These are phyloP conservation scores for Hygrophila difformis DNA, from an alignment of 257 asterid species.

Conservation along the genomic window DNA sequence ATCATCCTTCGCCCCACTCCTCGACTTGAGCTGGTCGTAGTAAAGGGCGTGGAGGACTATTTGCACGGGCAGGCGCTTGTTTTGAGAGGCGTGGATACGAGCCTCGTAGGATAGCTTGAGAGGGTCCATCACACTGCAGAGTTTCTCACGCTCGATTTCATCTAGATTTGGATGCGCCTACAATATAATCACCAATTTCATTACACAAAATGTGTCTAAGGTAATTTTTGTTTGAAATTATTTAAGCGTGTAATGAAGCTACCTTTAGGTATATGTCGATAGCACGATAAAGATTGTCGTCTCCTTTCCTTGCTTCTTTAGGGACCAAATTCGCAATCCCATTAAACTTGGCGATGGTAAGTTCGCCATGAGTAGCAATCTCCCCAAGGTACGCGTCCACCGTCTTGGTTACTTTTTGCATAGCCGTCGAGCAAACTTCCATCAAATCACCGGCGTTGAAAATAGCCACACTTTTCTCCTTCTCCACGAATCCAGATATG, in stretches of 20 bases:
- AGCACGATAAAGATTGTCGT: constrained; percentile 86
- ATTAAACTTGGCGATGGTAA: constrained; percentile 68
- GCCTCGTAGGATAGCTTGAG: constrained; percentile 87
- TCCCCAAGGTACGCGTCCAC: constrained; percentile 82
- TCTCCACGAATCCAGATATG: constrained; percentile 67
- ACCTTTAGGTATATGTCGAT: constrained; percentile 83
- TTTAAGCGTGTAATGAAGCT: too few relatives aligned
- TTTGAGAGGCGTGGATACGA: constrained; percentile 84
- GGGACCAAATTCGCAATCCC: constrained; percentile 88
- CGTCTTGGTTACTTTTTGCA: constrained; percentile 69
- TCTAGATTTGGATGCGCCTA: constrained; percentile 87
- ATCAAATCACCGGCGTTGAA: constrained; percentile 58
- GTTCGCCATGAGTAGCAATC: constrained; percentile 57
- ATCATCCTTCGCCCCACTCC: constrained; percentile 52
- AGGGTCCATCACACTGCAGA: constrained; percentile 88
- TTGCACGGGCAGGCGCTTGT: constrained; percentile 85
- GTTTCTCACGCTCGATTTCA: constrained; percentile 88
- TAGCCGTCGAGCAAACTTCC: constrained; percentile 56
- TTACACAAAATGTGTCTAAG: too few relatives aligned
- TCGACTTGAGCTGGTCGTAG: constrained; percentile 68
- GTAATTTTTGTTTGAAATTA: too few relatives aligned
- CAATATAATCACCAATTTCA: too few relatives aligned
- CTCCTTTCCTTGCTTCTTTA: constrained; percentile 63
- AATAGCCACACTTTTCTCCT: constrained; percentile 70
- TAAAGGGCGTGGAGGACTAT: constrained; percentile 85